phyloP scores from a whole-genome alignment of 345 rosid species.

The Bretschneidera sinensis region DNA sequence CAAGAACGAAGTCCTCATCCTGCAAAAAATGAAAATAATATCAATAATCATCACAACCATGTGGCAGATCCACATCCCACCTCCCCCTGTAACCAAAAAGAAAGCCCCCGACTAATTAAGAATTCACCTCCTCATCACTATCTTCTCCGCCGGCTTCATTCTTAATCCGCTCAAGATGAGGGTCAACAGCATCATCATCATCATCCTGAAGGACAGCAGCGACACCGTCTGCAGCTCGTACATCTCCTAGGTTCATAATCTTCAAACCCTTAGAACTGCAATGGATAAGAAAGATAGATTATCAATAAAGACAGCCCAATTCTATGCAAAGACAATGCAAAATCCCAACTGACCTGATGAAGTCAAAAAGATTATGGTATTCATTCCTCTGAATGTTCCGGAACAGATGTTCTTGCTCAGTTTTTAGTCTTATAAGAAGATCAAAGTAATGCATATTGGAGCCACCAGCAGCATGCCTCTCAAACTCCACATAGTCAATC shows the following conservation, averaged over 20 bases:
- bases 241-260: constrained; percentile 85
- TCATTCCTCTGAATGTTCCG: constrained; percentile 96
- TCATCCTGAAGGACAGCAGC: constrained; percentile 69
- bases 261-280: constrained; percentile 83
- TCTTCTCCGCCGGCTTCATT: constrained; percentile 83
- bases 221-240: constrained; percentile 53
- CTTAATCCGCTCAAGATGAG: constrained; percentile 87
- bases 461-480: constrained; percentile 99
- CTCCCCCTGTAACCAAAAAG: not conserved
- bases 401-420: constrained; percentile 96
- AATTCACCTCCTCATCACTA: constrained; percentile 86
- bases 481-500: constrained; percentile 96
- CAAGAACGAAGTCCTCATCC: constrained; percentile 91
- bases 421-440: constrained; percentile 83
- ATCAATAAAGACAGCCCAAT: not conserved
- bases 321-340: constrained; percentile 11
- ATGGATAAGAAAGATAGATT: not conserved
- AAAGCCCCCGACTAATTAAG: not conserved
- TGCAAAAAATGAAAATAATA: constrained; percentile 28
- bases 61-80: not conserved
- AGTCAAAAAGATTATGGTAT: constrained; percentile 80
- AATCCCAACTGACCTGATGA: constrained; percentile 56
- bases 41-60: constrained; percentile 2
- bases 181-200: constrained; percentile 89
- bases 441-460: constrained; percentile 99